Percentiles rank a stretch among this genome's conserved stretches.
Evolutionary conservation across 2,329 filamentous ascomycete species (phyloP).

Genomic region (Diplodia mutila): DNA sequence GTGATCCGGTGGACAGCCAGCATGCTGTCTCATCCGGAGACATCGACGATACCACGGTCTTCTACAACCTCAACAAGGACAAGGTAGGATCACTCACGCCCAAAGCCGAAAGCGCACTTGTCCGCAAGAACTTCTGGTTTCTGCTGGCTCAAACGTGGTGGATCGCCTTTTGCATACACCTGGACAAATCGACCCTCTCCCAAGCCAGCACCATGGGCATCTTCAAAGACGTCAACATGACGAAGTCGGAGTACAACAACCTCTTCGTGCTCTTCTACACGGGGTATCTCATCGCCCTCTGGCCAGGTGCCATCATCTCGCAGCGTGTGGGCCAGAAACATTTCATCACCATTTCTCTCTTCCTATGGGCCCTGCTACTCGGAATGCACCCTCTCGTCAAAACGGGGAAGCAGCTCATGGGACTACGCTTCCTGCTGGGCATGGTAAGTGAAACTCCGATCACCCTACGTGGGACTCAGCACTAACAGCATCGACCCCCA

Average conservation of each 20-base stretch:
- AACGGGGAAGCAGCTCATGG: not conserved
- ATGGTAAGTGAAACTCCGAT: not conserved
- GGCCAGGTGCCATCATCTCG: not conserved
- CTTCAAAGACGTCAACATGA: not conserved
- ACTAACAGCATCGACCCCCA: not conserved
- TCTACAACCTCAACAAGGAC: not conserved
- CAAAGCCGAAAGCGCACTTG: not conserved
- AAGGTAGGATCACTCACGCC: not conserved
- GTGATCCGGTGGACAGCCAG: not conserved
- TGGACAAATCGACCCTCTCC: not conserved
- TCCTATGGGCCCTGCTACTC: not conserved
- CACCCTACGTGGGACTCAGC: not conserved
- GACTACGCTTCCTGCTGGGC: not conserved
- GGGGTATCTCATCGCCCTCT: not conserved
- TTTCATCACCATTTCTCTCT: not conserved
- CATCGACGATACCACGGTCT: not conserved
- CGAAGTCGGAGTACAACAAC: not conserved
- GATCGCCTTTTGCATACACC: conserved; percentile 1
- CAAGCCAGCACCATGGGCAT: conserved; percentile 8
- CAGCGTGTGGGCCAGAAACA: not conserved
- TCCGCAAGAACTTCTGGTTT: not conserved
- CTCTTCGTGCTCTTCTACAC: not conserved
- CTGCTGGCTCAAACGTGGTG: not conserved
- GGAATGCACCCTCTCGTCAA: not conserved
- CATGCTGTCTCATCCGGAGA: not conserved